phyloP scores from a whole-genome alignment of 768 basidiomycete species.

The Lactarius tabidus region DNA sequence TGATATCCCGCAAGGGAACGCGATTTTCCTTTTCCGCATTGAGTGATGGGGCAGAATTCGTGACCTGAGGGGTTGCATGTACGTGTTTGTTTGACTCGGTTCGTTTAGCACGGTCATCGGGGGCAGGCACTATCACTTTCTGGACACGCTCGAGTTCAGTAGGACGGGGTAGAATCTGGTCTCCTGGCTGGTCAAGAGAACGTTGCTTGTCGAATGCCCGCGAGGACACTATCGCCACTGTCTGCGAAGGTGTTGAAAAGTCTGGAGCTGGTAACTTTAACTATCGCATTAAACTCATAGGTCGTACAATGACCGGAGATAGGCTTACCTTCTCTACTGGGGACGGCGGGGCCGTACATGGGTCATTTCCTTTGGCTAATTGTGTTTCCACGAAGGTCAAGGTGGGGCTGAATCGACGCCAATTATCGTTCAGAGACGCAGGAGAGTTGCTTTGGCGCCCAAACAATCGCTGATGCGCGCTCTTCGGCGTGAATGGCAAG shows the following conservation, averaged over 20 bases:
- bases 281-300: background rate
- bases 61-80: too few species aligned
- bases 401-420: slow-evolving; percentile 1
- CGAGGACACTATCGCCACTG: background rate
- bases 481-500: slow-evolving; percentile 1
- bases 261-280: background rate
- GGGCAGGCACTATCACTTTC: background rate
- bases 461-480: background rate
- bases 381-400: background rate
- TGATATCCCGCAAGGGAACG: slow-evolving; percentile 10
- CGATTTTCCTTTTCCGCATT: background rate
- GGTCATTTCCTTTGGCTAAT: background rate
- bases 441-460: slow-evolving; percentile 3
- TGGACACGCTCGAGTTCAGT: background rate
- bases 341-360: background rate
- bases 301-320: background rate
- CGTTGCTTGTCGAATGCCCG: background rate
- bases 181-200: background rate
- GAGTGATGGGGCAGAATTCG: background rate
- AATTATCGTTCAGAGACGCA: background rate
- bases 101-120: background rate
- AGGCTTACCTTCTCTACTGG: background rate
- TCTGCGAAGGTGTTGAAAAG: background rate
- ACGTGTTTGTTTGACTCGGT: background rate
- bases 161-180: background rate